Conservation (phyloP, 768 basidiomycete species). For the Dacryopinax primogenitus region DNA sequence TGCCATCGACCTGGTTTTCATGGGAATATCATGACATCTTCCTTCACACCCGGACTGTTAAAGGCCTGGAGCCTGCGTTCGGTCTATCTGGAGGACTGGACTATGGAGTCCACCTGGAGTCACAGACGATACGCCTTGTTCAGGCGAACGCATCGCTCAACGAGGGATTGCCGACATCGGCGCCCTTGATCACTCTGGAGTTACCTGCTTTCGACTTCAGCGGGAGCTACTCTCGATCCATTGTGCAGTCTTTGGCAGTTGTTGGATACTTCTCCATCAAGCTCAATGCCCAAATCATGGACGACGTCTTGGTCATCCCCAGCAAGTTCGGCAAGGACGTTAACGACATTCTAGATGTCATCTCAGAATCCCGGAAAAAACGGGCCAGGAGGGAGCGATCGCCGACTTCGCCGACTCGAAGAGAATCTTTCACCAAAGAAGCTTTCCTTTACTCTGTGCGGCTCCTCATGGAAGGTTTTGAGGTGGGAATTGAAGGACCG, state of each 20-base stretch:
- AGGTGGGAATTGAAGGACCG: slow-evolving; percentile 60
- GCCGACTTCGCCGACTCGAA: background rate
- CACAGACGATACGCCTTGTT: background rate
- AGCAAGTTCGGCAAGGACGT: slow-evolving; percentile 85
- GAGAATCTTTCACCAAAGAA: background rate
- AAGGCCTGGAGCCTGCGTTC: slow-evolving; percentile 10
- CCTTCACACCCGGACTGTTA: slow-evolving; percentile 34
- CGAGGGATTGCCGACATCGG: background rate
- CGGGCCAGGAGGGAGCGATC: background rate
- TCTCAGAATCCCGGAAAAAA: slow-evolving; percentile 39
- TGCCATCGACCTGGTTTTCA: slow-evolving; percentile 79
- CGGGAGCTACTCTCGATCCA: slow-evolving; percentile 40
- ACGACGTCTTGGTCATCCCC: slow-evolving; percentile 68
- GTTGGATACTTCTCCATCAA: slow-evolving; percentile 59
- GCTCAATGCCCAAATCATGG: slow-evolving; percentile 72
- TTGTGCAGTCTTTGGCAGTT: slow-evolving; percentile 43
- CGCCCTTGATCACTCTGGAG: slow-evolving; percentile 38
- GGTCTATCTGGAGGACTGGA: background rate
- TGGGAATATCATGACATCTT: slow-evolving; percentile 49
- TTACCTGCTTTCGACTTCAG: slow-evolving; percentile 55
- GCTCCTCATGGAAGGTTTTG: slow-evolving; percentile 55
- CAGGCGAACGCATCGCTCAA: slow-evolving; percentile 4
- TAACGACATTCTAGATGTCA: slow-evolving; percentile 55
- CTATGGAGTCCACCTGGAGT: background rate
- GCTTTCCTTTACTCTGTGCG: slow-evolving; percentile 10